phyloP scores from a whole-genome alignment of 2,329 filamentous ascomycete species.

The Hyphodiscus sp. region DNA sequence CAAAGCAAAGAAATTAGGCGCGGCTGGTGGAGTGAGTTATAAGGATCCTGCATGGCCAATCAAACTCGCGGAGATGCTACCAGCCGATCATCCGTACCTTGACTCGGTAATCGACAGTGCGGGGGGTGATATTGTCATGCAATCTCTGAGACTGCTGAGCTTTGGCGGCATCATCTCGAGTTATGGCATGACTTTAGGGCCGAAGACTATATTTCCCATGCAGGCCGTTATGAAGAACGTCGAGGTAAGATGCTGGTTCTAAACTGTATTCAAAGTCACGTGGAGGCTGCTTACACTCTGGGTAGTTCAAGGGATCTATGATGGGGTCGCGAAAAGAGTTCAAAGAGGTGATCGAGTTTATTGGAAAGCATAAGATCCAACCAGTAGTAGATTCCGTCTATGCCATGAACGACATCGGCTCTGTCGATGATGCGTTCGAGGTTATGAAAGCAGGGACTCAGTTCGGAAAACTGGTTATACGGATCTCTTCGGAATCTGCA shows the following conservation, averaged over 20 bases:
- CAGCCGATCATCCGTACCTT: slow-evolving; percentile 45
- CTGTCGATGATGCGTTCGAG: not conserved
- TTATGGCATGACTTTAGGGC: slow-evolving; percentile 84
- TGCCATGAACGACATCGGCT: not conserved
- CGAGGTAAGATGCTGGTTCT: slow-evolving; percentile 45
- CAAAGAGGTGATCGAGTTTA: not conserved
- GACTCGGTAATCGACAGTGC: slow-evolving; percentile 86
- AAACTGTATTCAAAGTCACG: no score
- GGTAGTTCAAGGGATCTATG: not conserved
- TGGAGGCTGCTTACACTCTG: not conserved
- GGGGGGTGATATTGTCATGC: slow-evolving; percentile 70
- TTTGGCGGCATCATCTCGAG: slow-evolving; percentile 60
- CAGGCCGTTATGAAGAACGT: slow-evolving; percentile 76
- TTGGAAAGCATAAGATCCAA: not conserved
- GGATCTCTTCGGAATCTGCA: not conserved
- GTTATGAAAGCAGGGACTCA: not conserved
- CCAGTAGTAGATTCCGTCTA: not conserved
- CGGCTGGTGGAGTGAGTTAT: slow-evolving; percentile 71
- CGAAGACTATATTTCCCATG: slow-evolving; percentile 82
- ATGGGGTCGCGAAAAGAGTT: not conserved
- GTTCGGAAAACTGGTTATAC: not conserved
- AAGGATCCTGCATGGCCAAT: slow-evolving; percentile 73
- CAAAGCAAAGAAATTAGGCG: slow-evolving; percentile 64
- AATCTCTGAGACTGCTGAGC: slow-evolving; percentile 40
- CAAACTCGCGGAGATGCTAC: slow-evolving; percentile 54